Evolutionary conservation across 176 grass and related monocot genomes (phyloP), one percentile per base, ranked within the genome.

Genomic region (Ampelocalamus luodianensis): DNA sequence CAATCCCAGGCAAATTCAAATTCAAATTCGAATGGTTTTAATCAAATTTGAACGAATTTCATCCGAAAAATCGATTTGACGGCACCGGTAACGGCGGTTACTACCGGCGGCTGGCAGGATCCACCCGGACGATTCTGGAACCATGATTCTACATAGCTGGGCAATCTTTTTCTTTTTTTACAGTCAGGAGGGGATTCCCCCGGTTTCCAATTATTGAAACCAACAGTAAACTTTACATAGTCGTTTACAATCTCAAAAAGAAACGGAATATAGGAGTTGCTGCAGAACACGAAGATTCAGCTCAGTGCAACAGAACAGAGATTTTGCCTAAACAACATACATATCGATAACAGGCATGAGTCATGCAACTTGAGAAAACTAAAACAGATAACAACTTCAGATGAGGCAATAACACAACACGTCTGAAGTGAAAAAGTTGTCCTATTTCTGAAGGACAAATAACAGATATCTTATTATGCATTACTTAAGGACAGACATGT

Each of bases 401-500:
- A 58, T 1, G 22, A 58, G 20, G 8, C 55, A 58, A 58, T n/a
- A 16, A 10, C 55, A 58, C 22, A 7, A 58, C 55, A 58, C 3
- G 55, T 58, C 8, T n/a, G 55, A 58, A 58, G 20, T 58, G 55
- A 58, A 54, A 50, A 65, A 67, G 3, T 51, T 81, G 22, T 68
- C 64, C 51, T 77, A 16, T 77, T 77, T 68, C 12, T 81, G 29
- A 81, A 55, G 60, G 55, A 49, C 24, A 37, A 59, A 73, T 60
- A 58, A 49, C 24, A 17, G 32, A 73, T 60, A 58, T n/a, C 4
- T 37, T 23, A 58, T 58, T 58, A n/a, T 16, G 26, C 61, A 43
- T 36, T 61, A 61, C 38, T 82, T 68, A 82, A 70, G 16, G 38
- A 72, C 39, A 34, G 10, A 48, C 68, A 36, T 46, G 6, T 83